phyloP scores from a whole-genome alignment of 1,284 basidiomycete genomes.

The Papiliotrema terrestris region DNA sequence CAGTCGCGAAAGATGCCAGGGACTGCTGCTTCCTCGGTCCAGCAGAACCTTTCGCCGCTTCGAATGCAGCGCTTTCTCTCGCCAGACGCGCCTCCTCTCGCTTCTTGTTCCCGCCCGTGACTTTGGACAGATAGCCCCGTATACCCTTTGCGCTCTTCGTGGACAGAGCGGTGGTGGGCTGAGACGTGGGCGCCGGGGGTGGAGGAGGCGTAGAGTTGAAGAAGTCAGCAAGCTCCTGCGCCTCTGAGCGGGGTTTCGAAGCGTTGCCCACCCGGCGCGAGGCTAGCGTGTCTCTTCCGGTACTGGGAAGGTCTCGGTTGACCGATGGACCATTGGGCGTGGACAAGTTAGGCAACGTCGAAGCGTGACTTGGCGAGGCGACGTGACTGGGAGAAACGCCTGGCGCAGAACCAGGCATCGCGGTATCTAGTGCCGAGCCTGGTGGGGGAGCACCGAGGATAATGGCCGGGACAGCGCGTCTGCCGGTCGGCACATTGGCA shows the following conservation, averaged over 20 bases:
- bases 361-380: neutral
- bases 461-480: constrained; percentile 35
- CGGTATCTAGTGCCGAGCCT: neutral
- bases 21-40: neutral
- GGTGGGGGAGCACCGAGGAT: constrained; percentile 17
- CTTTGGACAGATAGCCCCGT: constrained; percentile 29
- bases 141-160: constrained; percentile 24
- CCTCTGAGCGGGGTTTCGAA: constrained; percentile 12
- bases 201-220: constrained; percentile 34
- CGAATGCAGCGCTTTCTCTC: neutral
- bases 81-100: constrained; percentile 3
- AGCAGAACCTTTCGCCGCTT: neutral
- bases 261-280: neutral
- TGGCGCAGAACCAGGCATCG: neutral
- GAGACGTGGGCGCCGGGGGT: constrained; percentile 9
- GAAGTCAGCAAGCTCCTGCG: constrained; percentile 43
- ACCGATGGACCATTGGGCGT: neutral
- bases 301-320: neutral
- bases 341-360: neutral
- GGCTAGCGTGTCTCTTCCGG: neutral
- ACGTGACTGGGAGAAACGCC: neutral
- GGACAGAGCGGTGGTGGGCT: constrained; percentile 12
- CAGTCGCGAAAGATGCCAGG: neutral
- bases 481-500: neutral
- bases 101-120: constrained; percentile 21